phyloP scores from a whole-genome alignment of 768 basidiomycete genomes.

The Collybiopsis confluens region DNA sequence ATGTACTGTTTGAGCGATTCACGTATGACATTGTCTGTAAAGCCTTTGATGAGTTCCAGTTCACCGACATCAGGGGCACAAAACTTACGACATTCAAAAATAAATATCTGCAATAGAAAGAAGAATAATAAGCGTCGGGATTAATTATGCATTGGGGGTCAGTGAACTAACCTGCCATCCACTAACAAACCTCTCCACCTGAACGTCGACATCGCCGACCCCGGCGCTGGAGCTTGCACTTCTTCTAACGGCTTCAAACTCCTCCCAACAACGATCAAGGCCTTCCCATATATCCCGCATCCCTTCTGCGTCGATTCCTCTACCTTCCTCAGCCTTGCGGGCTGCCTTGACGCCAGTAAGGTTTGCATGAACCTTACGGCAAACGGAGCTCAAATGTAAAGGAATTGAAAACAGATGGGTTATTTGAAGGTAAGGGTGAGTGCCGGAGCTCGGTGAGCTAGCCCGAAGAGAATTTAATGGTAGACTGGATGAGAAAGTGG shows the following conservation, averaged over 20 bases:
- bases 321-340: conserved; percentile 46
- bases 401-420: conserved; percentile 65
- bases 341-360: conserved; percentile 77
- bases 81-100: conserved; percentile 82
- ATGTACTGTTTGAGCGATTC: conserved; percentile 69
- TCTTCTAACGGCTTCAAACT: conserved; percentile 60
- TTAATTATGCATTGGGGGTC: conserved; percentile 3
- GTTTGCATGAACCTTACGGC: conserved; percentile 71
- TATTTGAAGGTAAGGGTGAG: conserved; percentile 45
- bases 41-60: conserved; percentile 2
- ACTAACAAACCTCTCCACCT: conserved; percentile 59
- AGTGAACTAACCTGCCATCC: conserved; percentile 73
- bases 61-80: neutral
- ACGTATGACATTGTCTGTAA: conserved; percentile 76
- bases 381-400: conserved; percentile 70
- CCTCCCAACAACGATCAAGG: conserved; percentile 79
- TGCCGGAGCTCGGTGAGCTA: conserved; percentile 20
- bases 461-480: conserved; percentile 19
- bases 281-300: conserved; percentile 82
- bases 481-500: conserved; percentile 23
- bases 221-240: conserved; percentile 22
- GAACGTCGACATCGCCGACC: conserved; percentile 34
- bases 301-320: conserved; percentile 47
- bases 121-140: conserved; percentile 14
- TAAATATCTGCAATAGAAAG: conserved; percentile 57